Percentiles rank a stretch among this genome's conserved stretches.
Conservation (phyloP, 139 green algal species). For the Auxenochlorella protothecoides region DNA sequence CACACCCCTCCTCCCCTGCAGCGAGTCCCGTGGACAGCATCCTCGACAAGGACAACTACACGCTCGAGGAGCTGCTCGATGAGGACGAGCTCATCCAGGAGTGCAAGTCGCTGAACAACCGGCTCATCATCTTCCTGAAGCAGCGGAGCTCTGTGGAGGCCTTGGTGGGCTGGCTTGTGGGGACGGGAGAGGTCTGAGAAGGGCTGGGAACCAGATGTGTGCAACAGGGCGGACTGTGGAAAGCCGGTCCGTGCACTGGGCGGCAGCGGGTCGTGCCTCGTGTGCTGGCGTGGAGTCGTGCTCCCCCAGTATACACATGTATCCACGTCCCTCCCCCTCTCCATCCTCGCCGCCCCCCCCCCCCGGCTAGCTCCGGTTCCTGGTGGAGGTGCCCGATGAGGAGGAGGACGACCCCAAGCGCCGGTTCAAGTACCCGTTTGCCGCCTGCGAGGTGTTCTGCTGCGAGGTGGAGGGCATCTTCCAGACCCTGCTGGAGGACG, state of each 20-base stretch:
- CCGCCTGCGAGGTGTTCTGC: conserved; percentile 91
- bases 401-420: conserved; percentile 44
- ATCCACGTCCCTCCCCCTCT: too few relatives aligned
- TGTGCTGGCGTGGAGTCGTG: too few relatives aligned
- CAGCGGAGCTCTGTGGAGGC: conserved; percentile 57
- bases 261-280: too few relatives aligned
- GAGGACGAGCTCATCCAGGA: conserved; percentile 94
- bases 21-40: conserved; percentile 59
- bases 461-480: conserved; percentile 94
- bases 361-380: conserved; percentile 26
- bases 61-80: conserved; percentile 84
- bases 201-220: too few relatives aligned
- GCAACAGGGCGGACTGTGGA: too few relatives aligned
- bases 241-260: too few relatives aligned
- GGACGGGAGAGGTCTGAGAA: too few relatives aligned
- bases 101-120: conserved; percentile 77
- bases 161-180: conserved; percentile 33
- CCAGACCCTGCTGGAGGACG: conserved; percentile 72
- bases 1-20: not conserved
- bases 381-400: conserved; percentile 36
- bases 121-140: conserved; percentile 71
- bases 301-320: too few relatives aligned
- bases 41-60: conserved; percentile 80
- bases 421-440: conserved; percentile 90
- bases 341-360: not conserved